These are phyloP conservation scores for Irpex sp. DNA, from an alignment of 1,284 basidiomycete genomes.

Conservation along the genomic window DNA sequence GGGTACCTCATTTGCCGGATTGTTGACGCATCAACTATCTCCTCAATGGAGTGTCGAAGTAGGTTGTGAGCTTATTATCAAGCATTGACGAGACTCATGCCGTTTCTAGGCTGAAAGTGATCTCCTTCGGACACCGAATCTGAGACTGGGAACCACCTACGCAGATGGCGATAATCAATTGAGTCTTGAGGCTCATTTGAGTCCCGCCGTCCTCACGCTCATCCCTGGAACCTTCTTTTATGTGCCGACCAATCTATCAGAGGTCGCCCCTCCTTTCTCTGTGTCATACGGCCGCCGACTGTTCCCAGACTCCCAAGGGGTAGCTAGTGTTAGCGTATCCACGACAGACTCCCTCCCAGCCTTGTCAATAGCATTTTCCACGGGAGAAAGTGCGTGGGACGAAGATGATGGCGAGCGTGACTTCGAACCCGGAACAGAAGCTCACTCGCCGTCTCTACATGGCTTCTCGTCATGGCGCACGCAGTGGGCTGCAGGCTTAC, in stretches of 20 bases:
- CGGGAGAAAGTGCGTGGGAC: background rate
- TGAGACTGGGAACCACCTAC: slow-evolving; percentile 24
- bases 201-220: slow-evolving; percentile 10
- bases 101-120: slow-evolving; percentile 23
- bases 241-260: background rate
- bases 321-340: slow-evolving; percentile 24
- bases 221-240: background rate
- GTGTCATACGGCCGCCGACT: slow-evolving; percentile 28
- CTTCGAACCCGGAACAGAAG: background rate
- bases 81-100: background rate
- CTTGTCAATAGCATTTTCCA: slow-evolving; percentile 19
- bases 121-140: slow-evolving; percentile 22
- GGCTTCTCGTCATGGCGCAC: slow-evolving; percentile 5
- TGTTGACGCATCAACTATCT: slow-evolving; percentile 18
- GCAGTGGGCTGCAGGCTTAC: slow-evolving; percentile 26
- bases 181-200: slow-evolving; percentile 17
- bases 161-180: slow-evolving; percentile 25
- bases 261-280: slow-evolving; percentile 23
- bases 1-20: background rate
- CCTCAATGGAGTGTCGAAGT: slow-evolving; percentile 40
- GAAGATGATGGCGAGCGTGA: background rate
- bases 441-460: slow-evolving; percentile 18
- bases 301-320: slow-evolving; percentile 27
- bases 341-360: slow-evolving; percentile 17
- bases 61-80: slow-evolving; percentile 6